Percentiles rank a stretch among this genome's conserved stretches.
These are phyloP conservation scores for Termitomyces eurrhizus DNA, from an alignment of 768 basidiomycete genomes.

Conservation along the genomic window DNA sequence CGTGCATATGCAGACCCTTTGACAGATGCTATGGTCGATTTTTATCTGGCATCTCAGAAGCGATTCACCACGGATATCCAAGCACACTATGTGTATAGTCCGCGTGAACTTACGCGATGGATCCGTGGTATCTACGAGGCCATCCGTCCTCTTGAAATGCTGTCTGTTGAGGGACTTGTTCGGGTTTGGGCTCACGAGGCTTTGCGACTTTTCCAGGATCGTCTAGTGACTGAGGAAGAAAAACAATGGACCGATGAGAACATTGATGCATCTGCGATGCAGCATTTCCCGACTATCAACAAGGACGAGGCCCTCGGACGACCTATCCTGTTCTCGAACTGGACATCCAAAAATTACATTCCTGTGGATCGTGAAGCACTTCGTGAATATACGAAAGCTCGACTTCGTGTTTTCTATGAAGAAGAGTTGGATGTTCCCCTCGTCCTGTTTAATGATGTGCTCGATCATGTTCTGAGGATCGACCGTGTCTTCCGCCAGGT, in stretches of 20 bases:
- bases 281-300: conserved; percentile 93
- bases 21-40: conserved; percentile 95
- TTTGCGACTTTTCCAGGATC: conserved; percentile 94
- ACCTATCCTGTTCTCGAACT: conserved; percentile 97
- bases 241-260: conserved; percentile 92
- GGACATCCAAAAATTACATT: conserved; percentile 97
- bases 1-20: conserved; percentile 91
- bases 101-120: conserved; percentile 98
- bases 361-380: conserved; percentile 91
- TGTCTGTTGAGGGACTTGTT: conserved; percentile 92
- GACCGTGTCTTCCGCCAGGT: conserved; percentile 98
- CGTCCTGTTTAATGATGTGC: conserved; percentile 96
- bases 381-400: conserved; percentile 94
- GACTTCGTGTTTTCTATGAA: conserved; percentile 97
- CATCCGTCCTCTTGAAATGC: conserved; percentile 87
- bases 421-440: conserved; percentile 98
- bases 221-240: conserved; percentile 91
- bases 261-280: conserved; percentile 78
- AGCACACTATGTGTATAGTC: conserved; percentile 98
- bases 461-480: conserved; percentile 96
- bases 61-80: conserved; percentile 96
- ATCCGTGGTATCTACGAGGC: conserved; percentile 96
- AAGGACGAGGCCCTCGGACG: conserved; percentile 80
- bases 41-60: conserved; percentile 92
- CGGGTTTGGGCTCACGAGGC: conserved; percentile 99